Percentiles rank a stretch among this genome's conserved stretches.
Evolutionary conservation across 148 eudicot genomes (phyloP).

Genomic region (Camellia sinensis): DNA sequence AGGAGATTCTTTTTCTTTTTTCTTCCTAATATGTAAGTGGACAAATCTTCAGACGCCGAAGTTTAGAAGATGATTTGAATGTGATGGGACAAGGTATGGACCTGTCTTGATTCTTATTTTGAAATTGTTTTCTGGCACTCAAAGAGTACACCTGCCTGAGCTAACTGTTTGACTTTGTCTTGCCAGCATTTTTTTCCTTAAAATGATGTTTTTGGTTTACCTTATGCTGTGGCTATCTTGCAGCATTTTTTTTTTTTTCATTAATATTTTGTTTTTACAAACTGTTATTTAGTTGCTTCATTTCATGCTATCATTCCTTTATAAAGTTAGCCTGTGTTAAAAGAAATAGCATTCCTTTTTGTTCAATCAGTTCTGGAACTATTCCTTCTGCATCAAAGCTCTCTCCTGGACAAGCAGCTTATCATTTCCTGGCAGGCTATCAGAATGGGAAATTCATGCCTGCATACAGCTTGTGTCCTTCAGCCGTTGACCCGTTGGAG

Average conservation of each 20-base stretch:
- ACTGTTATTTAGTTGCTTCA: not conserved
- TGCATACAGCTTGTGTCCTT: slow-evolving; percentile 18
- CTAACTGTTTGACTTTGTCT: not conserved
- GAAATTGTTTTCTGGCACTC: not conserved
- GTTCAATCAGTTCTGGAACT: slow-evolving; percentile 23
- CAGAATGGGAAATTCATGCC: slow-evolving; percentile 28
- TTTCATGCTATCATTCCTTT: not conserved
- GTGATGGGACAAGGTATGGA: not conserved
- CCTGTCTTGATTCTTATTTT: not conserved
- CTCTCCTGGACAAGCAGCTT: slow-evolving; percentile 35
- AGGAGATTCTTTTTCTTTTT: not conserved
- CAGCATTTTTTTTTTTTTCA: not conserved
- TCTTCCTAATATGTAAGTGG: no score
- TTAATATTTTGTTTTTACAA: not conserved
- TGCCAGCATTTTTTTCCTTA: not conserved
- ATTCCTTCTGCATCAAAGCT: slow-evolving; percentile 26
- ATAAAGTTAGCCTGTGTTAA: not conserved
- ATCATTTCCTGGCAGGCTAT: slow-evolving; percentile 32
- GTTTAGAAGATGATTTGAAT: not conserved
- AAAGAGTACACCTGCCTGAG: not conserved
- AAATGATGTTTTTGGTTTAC: not conserved
- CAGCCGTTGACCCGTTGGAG: slow-evolving; percentile 22
- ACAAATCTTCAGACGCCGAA: not conserved
- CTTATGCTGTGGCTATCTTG: not conserved
- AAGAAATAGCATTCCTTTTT: not conserved